Conservation (phyloP, 140 eudicot species). For the Erigeron philadelphicus region DNA sequence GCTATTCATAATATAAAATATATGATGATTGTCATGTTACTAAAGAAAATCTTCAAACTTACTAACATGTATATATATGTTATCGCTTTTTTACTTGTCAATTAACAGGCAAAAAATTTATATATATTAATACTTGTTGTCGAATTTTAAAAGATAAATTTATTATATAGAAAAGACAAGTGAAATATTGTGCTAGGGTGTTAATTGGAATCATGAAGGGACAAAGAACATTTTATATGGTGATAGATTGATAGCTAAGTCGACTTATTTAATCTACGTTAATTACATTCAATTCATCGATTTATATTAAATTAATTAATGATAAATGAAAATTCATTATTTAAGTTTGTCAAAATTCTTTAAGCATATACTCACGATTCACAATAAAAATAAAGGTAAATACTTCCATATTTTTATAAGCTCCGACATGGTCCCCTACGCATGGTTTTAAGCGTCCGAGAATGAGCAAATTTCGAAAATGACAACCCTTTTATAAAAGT, state of each 20-base stretch:
- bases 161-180: constrained; percentile 14
- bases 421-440: constrained; percentile 34
- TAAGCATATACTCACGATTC: constrained; percentile 23
- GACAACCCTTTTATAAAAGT: constrained; percentile 19
- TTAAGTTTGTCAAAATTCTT: constrained; percentile 18
- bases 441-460: constrained; percentile 35
- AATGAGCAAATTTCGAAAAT: constrained; percentile 31
- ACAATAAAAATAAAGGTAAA: neutral
- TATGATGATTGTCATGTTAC: too few relatives aligned
- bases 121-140: too few relatives aligned
- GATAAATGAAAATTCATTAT: neutral
- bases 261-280: constrained; percentile 23
- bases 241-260: neutral
- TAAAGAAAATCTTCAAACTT: too few relatives aligned
- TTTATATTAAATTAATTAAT: constrained; percentile 1
- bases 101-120: too few relatives aligned
- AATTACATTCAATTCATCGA: constrained; percentile 28
- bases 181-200: constrained; percentile 24
- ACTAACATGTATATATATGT: too few relatives aligned
- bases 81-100: too few relatives aligned
- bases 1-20: too few relatives aligned
- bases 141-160: too few relatives aligned
- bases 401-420: neutral
- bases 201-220: constrained; percentile 31
- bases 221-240: constrained; percentile 26